phyloP scores from a whole-genome alignment of 2,329 filamentous ascomycete genomes.

The Dactylonectria macrodidyma region DNA sequence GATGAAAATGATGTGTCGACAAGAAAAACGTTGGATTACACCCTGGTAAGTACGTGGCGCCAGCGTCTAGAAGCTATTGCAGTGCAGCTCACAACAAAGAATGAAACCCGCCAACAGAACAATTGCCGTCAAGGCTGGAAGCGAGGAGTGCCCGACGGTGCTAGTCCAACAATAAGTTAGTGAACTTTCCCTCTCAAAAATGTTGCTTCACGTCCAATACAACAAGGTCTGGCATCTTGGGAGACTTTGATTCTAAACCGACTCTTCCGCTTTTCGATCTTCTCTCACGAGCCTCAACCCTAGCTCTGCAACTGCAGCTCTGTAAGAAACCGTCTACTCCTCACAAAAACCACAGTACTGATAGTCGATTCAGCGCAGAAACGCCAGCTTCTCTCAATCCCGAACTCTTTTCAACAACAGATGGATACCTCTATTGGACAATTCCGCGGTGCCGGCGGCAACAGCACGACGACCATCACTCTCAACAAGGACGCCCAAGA shows the following conservation, averaged over 20 bases:
- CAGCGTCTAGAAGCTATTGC: not conserved
- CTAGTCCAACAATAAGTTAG: not conserved
- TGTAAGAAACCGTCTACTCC: not conserved
- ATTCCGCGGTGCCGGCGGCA: not conserved
- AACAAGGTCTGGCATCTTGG: not conserved
- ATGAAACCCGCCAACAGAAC: not conserved
- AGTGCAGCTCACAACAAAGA: not conserved
- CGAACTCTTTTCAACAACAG: not conserved
- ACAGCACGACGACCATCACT: not conserved
- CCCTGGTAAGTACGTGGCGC: not conserved
- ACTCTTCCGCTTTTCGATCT: not conserved
- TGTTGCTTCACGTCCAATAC: not conserved
- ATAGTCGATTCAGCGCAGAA: not conserved
- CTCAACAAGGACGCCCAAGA: not conserved
- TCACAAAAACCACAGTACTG: not conserved
- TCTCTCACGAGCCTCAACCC: not conserved
- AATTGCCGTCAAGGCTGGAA: not conserved
- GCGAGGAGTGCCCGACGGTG: too few relatives aligned
- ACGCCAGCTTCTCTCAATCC: not conserved
- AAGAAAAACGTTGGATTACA: not conserved
- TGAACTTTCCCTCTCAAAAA: too few relatives aligned
- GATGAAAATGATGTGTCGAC: not conserved
- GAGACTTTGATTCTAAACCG: not conserved
- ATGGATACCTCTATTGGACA: slow-evolving; percentile 1
- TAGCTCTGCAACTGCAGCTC: not conserved